These are phyloP conservation scores for Podila horticola DNA, from an alignment of 192 early-diverging fungal species.

Conservation along the genomic window DNA sequence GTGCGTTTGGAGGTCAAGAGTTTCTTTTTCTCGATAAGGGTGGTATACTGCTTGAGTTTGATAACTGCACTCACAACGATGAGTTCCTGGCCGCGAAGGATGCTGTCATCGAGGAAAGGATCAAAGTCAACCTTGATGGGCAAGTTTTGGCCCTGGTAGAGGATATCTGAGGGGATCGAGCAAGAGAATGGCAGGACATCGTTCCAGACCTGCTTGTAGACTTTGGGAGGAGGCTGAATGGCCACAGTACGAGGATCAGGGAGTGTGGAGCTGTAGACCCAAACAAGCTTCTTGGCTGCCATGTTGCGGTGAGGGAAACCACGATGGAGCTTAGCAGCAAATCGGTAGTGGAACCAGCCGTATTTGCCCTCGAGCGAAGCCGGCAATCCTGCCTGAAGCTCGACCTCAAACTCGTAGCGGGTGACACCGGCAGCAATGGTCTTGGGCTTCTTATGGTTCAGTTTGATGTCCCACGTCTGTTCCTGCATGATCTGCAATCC, in stretches of 20 bases:
- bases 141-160: slow-evolving; percentile 39
- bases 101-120: slow-evolving; percentile 12
- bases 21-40: slow-evolving; percentile 8
- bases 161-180: slow-evolving; percentile 26
- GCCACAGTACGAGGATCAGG: not conserved
- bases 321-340: slow-evolving; percentile 31
- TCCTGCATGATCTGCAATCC: slow-evolving; percentile 14
- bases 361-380: slow-evolving; percentile 21
- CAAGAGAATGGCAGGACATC: slow-evolving; percentile 20
- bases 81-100: slow-evolving; percentile 16
- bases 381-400: slow-evolving; percentile 22
- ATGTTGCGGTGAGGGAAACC: slow-evolving; percentile 39
- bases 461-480: slow-evolving; percentile 27
- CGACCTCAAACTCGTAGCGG: slow-evolving; percentile 27
- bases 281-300: slow-evolving; percentile 33
- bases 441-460: slow-evolving; percentile 26
- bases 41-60: slow-evolving; percentile 44
- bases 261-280: slow-evolving; percentile 34
- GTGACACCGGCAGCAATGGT: slow-evolving; percentile 40
- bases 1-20: slow-evolving; percentile 5
- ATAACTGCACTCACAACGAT: slow-evolving; percentile 20
- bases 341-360: slow-evolving; percentile 46
- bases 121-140: slow-evolving; percentile 30
- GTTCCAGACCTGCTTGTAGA: slow-evolving; percentile 29
- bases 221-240: slow-evolving; percentile 15